These are phyloP conservation scores for Populus davidiana DNA, from an alignment of 345 rosid genomes.

Conservation along the genomic window DNA sequence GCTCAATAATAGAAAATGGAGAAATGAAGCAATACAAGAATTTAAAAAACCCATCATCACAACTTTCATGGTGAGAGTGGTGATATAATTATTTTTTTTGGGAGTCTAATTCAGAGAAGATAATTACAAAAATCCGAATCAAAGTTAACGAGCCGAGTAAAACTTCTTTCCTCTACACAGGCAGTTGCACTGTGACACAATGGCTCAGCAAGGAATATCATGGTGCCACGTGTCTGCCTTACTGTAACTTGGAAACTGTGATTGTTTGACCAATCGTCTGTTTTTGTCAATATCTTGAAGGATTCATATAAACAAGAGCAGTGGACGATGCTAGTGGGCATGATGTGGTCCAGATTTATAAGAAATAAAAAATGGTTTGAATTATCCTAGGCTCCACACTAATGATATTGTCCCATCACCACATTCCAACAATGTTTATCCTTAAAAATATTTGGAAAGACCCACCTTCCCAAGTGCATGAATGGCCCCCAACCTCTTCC, in stretches of 20 bases:
- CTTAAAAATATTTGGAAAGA: conserved; percentile 6
- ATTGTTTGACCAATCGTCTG: conserved; percentile 8
- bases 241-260: neutral
- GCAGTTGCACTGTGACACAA: neutral
- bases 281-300: conserved; percentile 20
- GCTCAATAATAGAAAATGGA: neutral
- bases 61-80: neutral
- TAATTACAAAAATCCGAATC: neutral
- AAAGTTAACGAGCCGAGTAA: neutral
- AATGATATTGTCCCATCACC: conserved; percentile 46
- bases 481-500: conserved; percentile 21
- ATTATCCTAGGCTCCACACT: conserved; percentile 37
- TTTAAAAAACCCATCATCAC: conserved; percentile 7
- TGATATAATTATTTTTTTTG: neutral
- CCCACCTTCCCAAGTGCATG: conserved; percentile 21
- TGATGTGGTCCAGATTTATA: conserved; percentile 35
- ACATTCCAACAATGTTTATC: conserved; percentile 38
- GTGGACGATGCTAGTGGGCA: conserved; percentile 12
- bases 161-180: neutral
- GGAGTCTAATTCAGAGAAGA: conserved; percentile 11
- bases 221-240: conserved; percentile 13
- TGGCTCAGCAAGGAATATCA: neutral
- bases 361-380: conserved; percentile 2
- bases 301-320: neutral
- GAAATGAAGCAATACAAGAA: conserved; percentile 8